Percentiles rank a stretch among this genome's conserved stretches.
Conservation (phyloP, 2,329 filamentous ascomycete genomes). For the Ceratocystis cubensis region DNA sequence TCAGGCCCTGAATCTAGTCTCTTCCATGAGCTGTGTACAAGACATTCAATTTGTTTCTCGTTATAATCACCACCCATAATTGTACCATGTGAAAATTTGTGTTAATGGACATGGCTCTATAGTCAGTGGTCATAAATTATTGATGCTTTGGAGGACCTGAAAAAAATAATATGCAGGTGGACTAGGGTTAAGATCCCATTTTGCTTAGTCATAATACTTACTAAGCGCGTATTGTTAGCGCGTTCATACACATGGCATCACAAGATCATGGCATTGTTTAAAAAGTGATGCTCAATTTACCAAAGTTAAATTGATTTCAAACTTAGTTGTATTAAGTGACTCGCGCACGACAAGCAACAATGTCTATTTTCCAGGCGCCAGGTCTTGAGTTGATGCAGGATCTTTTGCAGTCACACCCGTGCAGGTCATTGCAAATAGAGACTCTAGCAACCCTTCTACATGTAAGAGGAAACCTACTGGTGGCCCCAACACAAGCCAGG, state of each 20-base stretch:
- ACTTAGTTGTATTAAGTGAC: background rate
- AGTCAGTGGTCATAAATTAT: background rate
- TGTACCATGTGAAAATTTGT: conserved; percentile 27
- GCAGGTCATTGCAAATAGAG: conserved; percentile 47
- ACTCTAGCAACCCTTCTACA: conserved; percentile 43
- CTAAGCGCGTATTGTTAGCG: background rate
- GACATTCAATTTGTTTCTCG: conserved; percentile 39
- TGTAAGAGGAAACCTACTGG: conserved; percentile 28
- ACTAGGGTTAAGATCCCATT: background rate
- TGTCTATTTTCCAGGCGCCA: conserved; percentile 38
- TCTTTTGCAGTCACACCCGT: conserved; percentile 40
- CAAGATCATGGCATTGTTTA: background rate
- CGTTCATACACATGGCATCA: background rate
- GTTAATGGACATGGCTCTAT: background rate
- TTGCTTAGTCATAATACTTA: background rate
- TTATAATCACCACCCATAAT: conserved; percentile 16
- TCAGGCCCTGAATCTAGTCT: conserved; percentile 28
- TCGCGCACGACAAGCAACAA: conserved; percentile 1
- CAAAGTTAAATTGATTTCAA: too few relatives aligned
- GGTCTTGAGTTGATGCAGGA: conserved; percentile 38
- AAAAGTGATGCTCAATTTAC: background rate
- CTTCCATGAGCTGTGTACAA: conserved; percentile 52
- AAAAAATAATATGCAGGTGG: background rate
- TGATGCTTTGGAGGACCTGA: background rate
- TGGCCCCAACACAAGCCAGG: too few relatives aligned